Percentiles rank a stretch among this genome's conserved stretches.
phyloP scores from a whole-genome alignment of 192 early-diverging fungal genomes.

The Dispira parvispora region DNA sequence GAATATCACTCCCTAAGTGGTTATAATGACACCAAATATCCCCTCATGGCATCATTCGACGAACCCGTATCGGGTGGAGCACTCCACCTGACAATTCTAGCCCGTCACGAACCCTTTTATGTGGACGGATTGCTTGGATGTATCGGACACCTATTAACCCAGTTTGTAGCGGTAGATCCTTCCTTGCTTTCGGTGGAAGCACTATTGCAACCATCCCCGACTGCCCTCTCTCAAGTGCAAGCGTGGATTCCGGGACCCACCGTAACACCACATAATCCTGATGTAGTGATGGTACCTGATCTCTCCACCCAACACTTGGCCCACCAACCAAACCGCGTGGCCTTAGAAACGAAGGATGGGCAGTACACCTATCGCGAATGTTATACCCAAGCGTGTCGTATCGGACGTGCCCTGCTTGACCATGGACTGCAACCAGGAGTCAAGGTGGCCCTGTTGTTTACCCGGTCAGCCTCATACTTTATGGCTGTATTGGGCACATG shows the following conservation, averaged over 20 bases:
- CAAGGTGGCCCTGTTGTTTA: conserved; percentile 1
- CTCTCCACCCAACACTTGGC: background rate
- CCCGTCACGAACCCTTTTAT: no score
- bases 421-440: background rate
- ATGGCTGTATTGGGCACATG: background rate
- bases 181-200: no score
- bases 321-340: background rate
- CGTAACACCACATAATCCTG: background rate
- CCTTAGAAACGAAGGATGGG: background rate
- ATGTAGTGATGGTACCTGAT: background rate
- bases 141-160: no score
- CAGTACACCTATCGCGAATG: background rate
- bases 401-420: background rate
- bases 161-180: no score
- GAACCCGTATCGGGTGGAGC: no score
- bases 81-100: no score
- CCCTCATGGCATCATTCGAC: background rate
- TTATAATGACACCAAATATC: no score
- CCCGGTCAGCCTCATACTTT: background rate
- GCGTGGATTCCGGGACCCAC: no score
- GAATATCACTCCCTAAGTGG: no score
- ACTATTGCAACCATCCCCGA: no score
- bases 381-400: background rate
- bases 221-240: no score
- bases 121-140: no score